These are phyloP conservation scores for Alternaria brassicae DNA, from an alignment of 2,329 filamentous ascomycete species.

Conservation along the genomic window DNA sequence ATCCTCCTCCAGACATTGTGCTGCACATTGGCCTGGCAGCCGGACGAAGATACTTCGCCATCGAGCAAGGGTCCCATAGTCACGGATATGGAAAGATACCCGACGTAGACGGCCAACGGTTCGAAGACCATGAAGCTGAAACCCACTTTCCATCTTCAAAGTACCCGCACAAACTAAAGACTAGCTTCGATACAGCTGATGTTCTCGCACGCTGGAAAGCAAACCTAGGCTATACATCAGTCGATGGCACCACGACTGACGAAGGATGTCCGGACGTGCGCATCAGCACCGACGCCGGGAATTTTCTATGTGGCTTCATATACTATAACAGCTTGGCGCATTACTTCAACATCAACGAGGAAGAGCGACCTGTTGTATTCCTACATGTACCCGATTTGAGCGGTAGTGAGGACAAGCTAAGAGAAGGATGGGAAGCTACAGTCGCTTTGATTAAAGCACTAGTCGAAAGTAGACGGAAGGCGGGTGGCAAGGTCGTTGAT, in stretches of 20 bases:
- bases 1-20: constrained; percentile 40
- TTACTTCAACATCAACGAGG: constrained; percentile 29
- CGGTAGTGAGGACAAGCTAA: constrained; percentile 32
- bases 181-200: constrained; percentile 42
- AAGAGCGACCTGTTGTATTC: constrained; percentile 43
- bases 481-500: constrained; percentile 23
- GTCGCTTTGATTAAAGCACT: constrained; percentile 46
- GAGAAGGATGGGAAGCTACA: constrained; percentile 37
- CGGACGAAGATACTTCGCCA: constrained; percentile 44
- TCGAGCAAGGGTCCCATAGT: constrained; percentile 42
- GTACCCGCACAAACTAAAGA: constrained; percentile 36
- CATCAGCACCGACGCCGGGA: constrained; percentile 42
- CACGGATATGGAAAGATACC: constrained; percentile 41
- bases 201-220: constrained; percentile 42
- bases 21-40: constrained; percentile 51
- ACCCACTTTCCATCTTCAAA: constrained; percentile 22
- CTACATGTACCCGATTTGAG: constrained; percentile 48
- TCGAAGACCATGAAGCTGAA: constrained; percentile 28
- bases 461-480: constrained; percentile 37
- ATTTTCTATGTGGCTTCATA: constrained; percentile 49
- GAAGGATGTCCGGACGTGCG: constrained; percentile 34
- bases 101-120: constrained; percentile 45
- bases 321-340: constrained; percentile 47
- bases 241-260: neutral
- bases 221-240: constrained; percentile 17